Conservation (phyloP, 352 stramenopile species). For the Phytophthora pisi region DNA sequence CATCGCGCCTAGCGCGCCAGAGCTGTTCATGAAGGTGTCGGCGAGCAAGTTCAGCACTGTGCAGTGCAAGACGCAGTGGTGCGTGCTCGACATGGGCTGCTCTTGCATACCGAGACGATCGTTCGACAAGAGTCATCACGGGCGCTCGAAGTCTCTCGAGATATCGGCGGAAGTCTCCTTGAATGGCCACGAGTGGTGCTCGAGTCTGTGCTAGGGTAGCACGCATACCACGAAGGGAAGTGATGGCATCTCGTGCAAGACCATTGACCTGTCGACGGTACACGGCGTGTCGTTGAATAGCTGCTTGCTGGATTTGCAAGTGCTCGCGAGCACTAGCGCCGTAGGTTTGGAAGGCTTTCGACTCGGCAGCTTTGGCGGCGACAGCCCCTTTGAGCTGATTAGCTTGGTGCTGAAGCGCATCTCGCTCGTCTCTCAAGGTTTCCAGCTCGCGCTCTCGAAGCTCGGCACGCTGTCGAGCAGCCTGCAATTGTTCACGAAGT, state of each 20-base stretch:
- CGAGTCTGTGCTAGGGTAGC: slow-evolving; percentile 49
- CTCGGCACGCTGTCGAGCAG: slow-evolving; percentile 44
- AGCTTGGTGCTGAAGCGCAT: slow-evolving; percentile 65
- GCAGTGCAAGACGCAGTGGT: slow-evolving; percentile 52
- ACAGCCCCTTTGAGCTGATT: slow-evolving; percentile 78
- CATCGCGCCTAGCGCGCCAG: slow-evolving; percentile 60
- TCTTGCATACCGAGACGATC: slow-evolving; percentile 53
- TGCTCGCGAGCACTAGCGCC: slow-evolving; percentile 66
- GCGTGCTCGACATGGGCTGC: slow-evolving; percentile 59
- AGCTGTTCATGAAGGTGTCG: slow-evolving; percentile 77
- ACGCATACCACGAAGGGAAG: slow-evolving; percentile 43
- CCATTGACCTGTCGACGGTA: slow-evolving; percentile 58
- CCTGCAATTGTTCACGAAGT: slow-evolving; percentile 61
- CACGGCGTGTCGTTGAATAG: slow-evolving; percentile 60
- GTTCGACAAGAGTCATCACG: slow-evolving; percentile 54
- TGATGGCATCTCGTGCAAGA: slow-evolving; percentile 49
- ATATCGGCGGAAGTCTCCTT: slow-evolving; percentile 58
- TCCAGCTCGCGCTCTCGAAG: slow-evolving; percentile 46
- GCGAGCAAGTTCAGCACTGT: slow-evolving; percentile 47
- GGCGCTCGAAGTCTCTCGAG: slow-evolving; percentile 53
- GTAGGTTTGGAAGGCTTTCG: slow-evolving; percentile 76
- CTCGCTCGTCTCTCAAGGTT: slow-evolving; percentile 59
- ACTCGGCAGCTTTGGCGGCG: slow-evolving; percentile 71
- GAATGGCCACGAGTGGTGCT: slow-evolving; percentile 58
- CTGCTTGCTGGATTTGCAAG: slow-evolving; percentile 57